A percentile compares a stretch with the other conserved stretches of the same genome.
These are phyloP conservation scores for Plasmodium berghei DNA, from an alignment of 169 alveolate genomes.

Conservation along the genomic window DNA sequence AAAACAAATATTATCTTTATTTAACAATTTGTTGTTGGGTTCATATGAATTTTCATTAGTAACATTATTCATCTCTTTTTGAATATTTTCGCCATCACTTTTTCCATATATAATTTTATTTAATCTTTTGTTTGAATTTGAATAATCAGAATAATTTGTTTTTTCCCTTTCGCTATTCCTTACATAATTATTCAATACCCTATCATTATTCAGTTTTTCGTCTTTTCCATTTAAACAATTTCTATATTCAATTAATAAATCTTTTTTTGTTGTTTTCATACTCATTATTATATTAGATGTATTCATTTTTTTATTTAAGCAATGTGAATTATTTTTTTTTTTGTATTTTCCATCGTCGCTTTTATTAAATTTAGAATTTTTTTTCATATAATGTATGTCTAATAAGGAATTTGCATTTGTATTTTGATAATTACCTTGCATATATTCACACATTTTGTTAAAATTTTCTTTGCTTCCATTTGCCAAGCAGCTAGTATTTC, in stretches of 20 bases:
- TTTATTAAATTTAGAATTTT: background rate
- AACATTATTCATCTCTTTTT: background rate
- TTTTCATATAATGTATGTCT: background rate
- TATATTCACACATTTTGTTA: background rate
- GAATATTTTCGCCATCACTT: background rate
- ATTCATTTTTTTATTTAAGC: slow-evolving; percentile 8
- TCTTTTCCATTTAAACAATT: background rate
- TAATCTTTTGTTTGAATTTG: slow-evolving; percentile 23
- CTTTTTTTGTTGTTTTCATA: slow-evolving; percentile 18
- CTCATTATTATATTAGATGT: slow-evolving; percentile 10
- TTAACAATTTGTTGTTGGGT: background rate
- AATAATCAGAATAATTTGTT: slow-evolving; percentile 7
- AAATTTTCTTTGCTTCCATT: no score
- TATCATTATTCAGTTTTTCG: background rate
- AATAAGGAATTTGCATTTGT: background rate
- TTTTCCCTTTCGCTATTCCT: background rate
- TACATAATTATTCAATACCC: background rate
- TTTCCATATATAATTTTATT: background rate
- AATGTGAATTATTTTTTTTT: background rate
- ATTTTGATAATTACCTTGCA: background rate
- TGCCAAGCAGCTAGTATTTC: no score
- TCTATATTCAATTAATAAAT: background rate
- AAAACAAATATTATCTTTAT: no score
- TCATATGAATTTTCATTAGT: background rate
- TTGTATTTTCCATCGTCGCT: slow-evolving; percentile 15